A percentile compares a stretch with the other conserved stretches of the same genome.
phyloP scores from a whole-genome alignment of 169 alveolate species.

The Plasmodium cynomolgi region DNA sequence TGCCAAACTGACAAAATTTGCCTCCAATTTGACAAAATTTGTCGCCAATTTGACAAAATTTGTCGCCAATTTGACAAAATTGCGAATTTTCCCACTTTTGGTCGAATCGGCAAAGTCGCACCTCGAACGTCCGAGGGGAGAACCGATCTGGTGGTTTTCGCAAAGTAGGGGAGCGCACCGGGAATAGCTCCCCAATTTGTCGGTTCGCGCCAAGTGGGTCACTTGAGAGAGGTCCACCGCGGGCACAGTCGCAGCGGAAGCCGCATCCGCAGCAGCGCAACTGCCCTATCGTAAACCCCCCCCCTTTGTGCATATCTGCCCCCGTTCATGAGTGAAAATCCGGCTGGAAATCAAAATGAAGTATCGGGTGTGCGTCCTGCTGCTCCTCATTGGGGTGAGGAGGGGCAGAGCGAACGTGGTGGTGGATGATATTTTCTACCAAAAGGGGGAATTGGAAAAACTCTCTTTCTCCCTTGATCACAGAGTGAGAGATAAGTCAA shows the following conservation, averaged over 20 bases:
- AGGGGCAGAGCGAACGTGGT: not conserved
- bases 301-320: not conserved
- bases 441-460: slow-evolving; percentile 6
- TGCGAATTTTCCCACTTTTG: not conserved
- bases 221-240: not conserved
- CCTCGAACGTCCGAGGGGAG: not conserved
- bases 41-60: not conserved
- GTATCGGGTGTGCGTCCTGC: not conserved
- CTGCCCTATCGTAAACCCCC: not conserved
- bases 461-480: slow-evolving; percentile 40
- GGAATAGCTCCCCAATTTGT: not conserved
- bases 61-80: not conserved
- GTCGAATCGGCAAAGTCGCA: not conserved
- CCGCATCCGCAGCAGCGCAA: not conserved
- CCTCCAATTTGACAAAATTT: too few relatives aligned
- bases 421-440: slow-evolving; percentile 15
- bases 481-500: slow-evolving; percentile 19
- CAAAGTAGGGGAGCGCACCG: not conserved
- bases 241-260: too few relatives aligned
- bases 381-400: not conserved
- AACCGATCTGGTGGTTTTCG: not conserved
- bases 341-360: not conserved
- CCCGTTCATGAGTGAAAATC: not conserved
- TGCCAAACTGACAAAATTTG: too few relatives aligned
- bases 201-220: not conserved